Conservation (phyloP, 495 filamentous ascomycete species). For the Chaetomium tenue region DNA sequence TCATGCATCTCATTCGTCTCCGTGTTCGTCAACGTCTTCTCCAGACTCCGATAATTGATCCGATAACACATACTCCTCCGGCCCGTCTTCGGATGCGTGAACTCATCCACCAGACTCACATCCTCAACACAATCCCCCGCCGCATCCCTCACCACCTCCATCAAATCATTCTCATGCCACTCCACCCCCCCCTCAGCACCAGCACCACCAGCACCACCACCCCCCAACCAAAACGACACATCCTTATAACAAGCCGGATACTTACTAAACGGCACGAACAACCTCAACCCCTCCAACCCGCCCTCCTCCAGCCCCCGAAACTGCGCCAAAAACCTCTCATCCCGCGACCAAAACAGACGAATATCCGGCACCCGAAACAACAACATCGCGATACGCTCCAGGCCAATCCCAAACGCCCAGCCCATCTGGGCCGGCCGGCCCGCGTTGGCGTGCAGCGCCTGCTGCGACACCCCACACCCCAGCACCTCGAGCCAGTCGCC, state of each 20-base stretch:
- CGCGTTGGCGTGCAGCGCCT: constrained; percentile 73
- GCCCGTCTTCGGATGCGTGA: constrained; percentile 82
- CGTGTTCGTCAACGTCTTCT: constrained; percentile 78
- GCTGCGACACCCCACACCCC: constrained; percentile 87
- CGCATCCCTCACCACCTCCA: constrained; percentile 83
- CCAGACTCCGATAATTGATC: constrained; percentile 86
- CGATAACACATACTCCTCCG: constrained; percentile 85
- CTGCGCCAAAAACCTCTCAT: constrained; percentile 77
- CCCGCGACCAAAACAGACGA: constrained; percentile 91
- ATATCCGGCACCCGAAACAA: constrained; percentile 95
- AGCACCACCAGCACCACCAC: constrained; percentile 53
- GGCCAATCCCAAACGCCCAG: constrained; percentile 93
- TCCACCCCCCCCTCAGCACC: constrained; percentile 44
- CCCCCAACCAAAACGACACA: constrained; percentile 85
- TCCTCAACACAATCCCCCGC: constrained; percentile 84
- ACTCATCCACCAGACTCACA: constrained; percentile 75
- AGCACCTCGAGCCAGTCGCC: constrained; percentile 93
- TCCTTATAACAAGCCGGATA: constrained; percentile 86
- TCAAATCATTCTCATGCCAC: constrained; percentile 94
- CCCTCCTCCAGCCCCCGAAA: constrained; percentile 61
- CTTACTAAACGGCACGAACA: constrained; percentile 84
- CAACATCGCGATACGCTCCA: constrained; percentile 95
- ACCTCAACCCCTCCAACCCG: constrained; percentile 49
- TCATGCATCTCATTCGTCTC: constrained; percentile 77
- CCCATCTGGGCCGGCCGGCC: constrained; percentile 73